Evolutionary conservation across 192 early-diverging fungal genomes (phyloP).

Genomic region (Allomyces javanicus): DNA sequence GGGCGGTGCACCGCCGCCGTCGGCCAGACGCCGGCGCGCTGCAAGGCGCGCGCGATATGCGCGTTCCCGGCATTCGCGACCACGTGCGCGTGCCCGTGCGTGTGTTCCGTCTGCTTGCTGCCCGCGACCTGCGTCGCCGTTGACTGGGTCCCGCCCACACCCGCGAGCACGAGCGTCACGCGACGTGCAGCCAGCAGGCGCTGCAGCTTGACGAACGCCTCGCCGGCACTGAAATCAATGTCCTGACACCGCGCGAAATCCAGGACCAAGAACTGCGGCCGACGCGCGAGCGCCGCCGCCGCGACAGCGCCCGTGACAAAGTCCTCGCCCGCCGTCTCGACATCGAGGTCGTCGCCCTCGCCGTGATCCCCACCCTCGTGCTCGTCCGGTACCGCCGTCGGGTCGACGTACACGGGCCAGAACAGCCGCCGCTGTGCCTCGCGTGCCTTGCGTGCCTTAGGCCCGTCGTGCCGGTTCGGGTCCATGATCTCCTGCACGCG

Average conservation of each 20-base stretch:
- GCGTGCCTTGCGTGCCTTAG: neutral
- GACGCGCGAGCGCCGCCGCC: slow-evolving; percentile 1
- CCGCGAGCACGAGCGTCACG: slow-evolving; percentile 69
- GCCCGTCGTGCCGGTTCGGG: neutral
- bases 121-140: slow-evolving; percentile 5
- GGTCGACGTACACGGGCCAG: neutral
- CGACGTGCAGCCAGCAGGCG: slow-evolving; percentile 44
- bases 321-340: too few relatives aligned
- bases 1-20: slow-evolving; percentile 9
- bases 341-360: neutral
- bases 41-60: slow-evolving; percentile 1
- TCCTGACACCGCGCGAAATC: slow-evolving; percentile 73
- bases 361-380: neutral
- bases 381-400: neutral
- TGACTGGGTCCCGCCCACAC: slow-evolving; percentile 34
- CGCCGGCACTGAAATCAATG: slow-evolving; percentile 74
- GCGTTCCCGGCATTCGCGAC: neutral
- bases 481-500: slow-evolving; percentile 44
- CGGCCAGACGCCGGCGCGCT: neutral
- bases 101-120: neutral
- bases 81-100: neutral
- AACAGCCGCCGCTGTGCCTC: slow-evolving; percentile 28
- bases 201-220: slow-evolving; percentile 70
- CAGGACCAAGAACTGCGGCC: slow-evolving; percentile 66
- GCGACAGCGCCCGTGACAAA: too few relatives aligned